Conservation (phyloP, 2,329 filamentous ascomycete species). For the Exophiala alcalophila region DNA sequence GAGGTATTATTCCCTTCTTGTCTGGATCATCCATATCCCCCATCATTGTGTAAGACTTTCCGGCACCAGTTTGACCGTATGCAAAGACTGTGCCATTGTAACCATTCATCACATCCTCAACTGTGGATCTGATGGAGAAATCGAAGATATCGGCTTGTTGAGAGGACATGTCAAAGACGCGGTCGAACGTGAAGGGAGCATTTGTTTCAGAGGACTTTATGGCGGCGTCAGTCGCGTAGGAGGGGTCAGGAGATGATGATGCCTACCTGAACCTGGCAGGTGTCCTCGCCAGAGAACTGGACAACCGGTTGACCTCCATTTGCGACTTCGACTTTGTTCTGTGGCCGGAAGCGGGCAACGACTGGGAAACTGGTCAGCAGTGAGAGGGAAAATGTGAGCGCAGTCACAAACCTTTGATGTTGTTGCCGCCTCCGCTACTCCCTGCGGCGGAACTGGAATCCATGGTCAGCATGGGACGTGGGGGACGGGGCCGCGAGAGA, state of each 20-base stretch:
- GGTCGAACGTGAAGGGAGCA: constrained; percentile 92
- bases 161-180: constrained; percentile 92
- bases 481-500: not conserved
- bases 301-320: constrained; percentile 92
- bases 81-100: constrained; percentile 99
- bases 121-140: constrained; percentile 92
- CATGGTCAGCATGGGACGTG: constrained; percentile 9
- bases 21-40: constrained; percentile 87
- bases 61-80: constrained; percentile 95
- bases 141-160: constrained; percentile 93
- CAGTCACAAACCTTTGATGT: constrained; percentile 51
- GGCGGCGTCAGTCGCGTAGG: constrained; percentile 6
- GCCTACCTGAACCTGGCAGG: constrained; percentile 56
- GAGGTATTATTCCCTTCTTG: constrained; percentile 89
- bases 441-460: constrained; percentile 31
- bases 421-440: constrained; percentile 41
- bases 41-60: constrained; percentile 99
- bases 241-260: too few species aligned
- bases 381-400: not conserved
- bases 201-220: constrained; percentile 74
- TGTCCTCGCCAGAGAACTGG: constrained; percentile 81
- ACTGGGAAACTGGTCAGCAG: constrained; percentile 53
- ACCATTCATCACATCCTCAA: constrained; percentile 96
- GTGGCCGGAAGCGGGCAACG: constrained; percentile 94
- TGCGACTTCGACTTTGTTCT: constrained; percentile 89